Evolutionary conservation across 768 basidiomycete species (phyloP).

Genomic region (Calocera viscosa): DNA sequence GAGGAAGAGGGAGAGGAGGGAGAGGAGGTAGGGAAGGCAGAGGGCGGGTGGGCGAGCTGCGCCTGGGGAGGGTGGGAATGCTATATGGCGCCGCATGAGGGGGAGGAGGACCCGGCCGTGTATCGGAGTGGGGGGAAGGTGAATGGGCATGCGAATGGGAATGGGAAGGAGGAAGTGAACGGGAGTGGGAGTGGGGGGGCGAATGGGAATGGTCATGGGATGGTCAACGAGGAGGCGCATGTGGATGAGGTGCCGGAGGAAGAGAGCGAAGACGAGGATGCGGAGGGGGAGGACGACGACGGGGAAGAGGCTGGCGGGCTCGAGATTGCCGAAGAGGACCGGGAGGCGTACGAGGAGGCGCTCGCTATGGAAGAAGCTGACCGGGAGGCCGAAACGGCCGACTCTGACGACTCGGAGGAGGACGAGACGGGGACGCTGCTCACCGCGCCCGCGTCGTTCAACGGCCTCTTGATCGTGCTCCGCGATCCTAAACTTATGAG

Average conservation of each 20-base stretch:
- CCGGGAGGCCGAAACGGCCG: conserved; percentile 12
- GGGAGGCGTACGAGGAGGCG: conserved; percentile 8
- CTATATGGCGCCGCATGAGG: conserved; percentile 90
- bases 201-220: conserved; percentile 19
- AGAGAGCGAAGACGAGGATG: conserved; percentile 18
- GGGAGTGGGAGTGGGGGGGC: neutral
- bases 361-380: conserved; percentile 2
- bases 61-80: conserved; percentile 97
- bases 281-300: conserved; percentile 15
- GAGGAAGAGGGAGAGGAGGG: conserved; percentile 22
- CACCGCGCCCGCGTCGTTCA: conserved; percentile 81
- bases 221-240: conserved; percentile 17
- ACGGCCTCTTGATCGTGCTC: conserved; percentile 74
- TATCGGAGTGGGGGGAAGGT: conserved; percentile 46
- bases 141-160: conserved; percentile 18
- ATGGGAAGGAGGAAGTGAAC: conserved; percentile 11
- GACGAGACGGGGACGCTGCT: conserved; percentile 71
- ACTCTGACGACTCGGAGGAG: conserved; percentile 17
- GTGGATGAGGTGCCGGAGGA: conserved; percentile 10
- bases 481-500: conserved; percentile 87
- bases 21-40: conserved; percentile 24
- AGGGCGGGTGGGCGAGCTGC: conserved; percentile 52
- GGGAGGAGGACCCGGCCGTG: conserved; percentile 89
- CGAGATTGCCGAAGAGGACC: conserved; percentile 9
- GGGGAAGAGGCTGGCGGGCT: conserved; percentile 32